Evolutionary conservation across 495 filamentous ascomycete species (phyloP), one percentile per base, ranked within the genome.

Genomic region (Stereocaulon alpinum): DNA sequence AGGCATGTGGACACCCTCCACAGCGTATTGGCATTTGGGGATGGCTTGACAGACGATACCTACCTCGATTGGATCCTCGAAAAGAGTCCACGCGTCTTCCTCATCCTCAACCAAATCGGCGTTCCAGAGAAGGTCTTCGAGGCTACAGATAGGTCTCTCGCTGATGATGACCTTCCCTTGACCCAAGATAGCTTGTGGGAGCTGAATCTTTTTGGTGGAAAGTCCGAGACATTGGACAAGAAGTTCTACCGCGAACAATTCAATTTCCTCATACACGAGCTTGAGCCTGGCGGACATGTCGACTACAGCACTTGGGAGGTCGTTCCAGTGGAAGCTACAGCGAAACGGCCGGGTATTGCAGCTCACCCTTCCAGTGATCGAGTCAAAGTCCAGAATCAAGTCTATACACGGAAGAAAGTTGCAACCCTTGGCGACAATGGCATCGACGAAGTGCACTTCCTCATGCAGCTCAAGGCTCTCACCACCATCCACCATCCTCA

Each of bases 31-130:
- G 79, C 79, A 18, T 95, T 93, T 72, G 91, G 89, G n/a, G 89
- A 91, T 66, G 88, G 86, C 14, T 70, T 96, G 63, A 96, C 91
- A 2, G 88, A 89, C 65, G 85, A 89, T 63, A 94, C 89, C 1
- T 97, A 96, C 67, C 84, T 89, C 71, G 91, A 96, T 64, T 94
- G 88, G 87, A 94, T 97, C 60, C 75, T 94, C 53, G 73, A 86
- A 61, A 86, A 85, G 64, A 85, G 88, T 4, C 86, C 81, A 62
- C 80, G 84, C 57, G 79, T 95, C 55, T 97, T 95, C 63, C 77
- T 97, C 37, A 87, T 91, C 37, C 78, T 96, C 37, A 77, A 83
- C 43, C 86, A 91, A 58, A 76, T 95, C 52, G 88, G 86, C 0
- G 80, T 89, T 14, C 85, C 91, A 0, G 85, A 89, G 60, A 86